Conservation (phyloP, 2,329 filamentous ascomycete genomes). For the Chrysosporium keratinophilum region DNA sequence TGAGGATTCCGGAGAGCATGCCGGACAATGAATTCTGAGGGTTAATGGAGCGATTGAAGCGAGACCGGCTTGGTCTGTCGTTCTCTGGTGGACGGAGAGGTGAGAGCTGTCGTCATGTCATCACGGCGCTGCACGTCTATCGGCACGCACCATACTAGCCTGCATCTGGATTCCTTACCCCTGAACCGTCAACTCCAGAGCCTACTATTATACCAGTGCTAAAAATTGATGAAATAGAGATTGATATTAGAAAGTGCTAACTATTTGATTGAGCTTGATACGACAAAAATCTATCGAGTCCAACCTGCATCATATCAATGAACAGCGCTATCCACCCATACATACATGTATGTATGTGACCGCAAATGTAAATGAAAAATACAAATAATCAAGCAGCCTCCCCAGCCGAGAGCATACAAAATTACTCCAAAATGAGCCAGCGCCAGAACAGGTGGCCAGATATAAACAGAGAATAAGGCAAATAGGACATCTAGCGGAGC, state of each 20-base stretch:
- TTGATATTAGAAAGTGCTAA: no score
- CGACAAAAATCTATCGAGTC: no score
- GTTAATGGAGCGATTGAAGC: background rate
- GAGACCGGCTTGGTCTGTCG: background rate
- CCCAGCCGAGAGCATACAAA: background rate
- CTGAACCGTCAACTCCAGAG: background rate
- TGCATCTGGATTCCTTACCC: constrained; percentile 1
- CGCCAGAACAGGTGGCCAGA: background rate
- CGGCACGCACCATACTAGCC: constrained; percentile 7
- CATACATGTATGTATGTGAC: background rate
- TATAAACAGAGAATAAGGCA: background rate
- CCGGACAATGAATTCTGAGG: background rate
- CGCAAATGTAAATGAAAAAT: background rate
- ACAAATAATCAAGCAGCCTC: background rate
- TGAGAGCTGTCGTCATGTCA: background rate
- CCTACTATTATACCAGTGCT: background rate
- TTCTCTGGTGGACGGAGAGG: no score
- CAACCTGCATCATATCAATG: no score
- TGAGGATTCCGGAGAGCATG: constrained; percentile 93
- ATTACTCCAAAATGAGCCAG: background rate
- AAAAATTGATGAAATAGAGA: background rate
- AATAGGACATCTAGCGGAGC: background rate
- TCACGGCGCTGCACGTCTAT: background rate
- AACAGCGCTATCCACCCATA: no score
- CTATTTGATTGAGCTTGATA: no score